These are phyloP conservation scores for Pseudofabraea citricarpa DNA, from an alignment of 2,329 filamentous ascomycete species.

Conservation along the genomic window DNA sequence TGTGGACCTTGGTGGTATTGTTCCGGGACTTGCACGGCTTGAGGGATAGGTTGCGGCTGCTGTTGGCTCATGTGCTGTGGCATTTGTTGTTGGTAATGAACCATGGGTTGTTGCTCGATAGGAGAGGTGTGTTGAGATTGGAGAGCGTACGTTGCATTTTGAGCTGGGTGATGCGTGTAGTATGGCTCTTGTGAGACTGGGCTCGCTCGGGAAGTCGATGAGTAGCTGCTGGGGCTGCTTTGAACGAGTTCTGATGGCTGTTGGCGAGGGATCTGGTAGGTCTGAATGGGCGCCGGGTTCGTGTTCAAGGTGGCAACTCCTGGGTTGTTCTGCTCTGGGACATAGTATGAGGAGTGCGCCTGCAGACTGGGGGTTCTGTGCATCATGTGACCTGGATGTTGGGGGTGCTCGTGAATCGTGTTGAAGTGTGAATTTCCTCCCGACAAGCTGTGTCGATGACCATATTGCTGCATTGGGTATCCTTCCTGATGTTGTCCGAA, in stretches of 20 bases:
- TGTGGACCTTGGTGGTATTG: conserved; percentile 38
- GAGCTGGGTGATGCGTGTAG: conserved; percentile 51
- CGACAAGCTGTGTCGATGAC: conserved; percentile 43
- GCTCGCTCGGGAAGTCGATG: conserved; percentile 48
- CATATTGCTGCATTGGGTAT: conserved; percentile 29
- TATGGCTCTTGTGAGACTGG: conserved; percentile 48
- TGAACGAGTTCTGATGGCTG: conserved; percentile 45
- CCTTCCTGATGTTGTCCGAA: conserved; percentile 42
- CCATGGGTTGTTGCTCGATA: conserved; percentile 38
- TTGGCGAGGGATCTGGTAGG: conserved; percentile 39
- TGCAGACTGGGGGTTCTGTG: conserved; percentile 26
- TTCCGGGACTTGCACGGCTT: conserved; percentile 30
- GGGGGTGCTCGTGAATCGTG: conserved; percentile 36
- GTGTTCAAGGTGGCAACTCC: conserved; percentile 58
- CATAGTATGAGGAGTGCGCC: conserved; percentile 36
- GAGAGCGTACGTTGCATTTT: conserved; percentile 43
- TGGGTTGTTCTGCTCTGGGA: conserved; percentile 57
- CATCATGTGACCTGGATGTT: conserved; percentile 32
- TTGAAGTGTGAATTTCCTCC: conserved; percentile 39
- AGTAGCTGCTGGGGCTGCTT: conserved; percentile 55
- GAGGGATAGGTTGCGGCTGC: conserved; percentile 23
- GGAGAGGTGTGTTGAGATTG: conserved; percentile 38
- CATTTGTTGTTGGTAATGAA: conserved; percentile 27
- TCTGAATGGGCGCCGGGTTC: conserved; percentile 39
- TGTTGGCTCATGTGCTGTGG: conserved; percentile 18